Evolutionary conservation across 2,329 filamentous ascomycete genomes (phyloP).

Genomic region (Fusarium acutatum): DNA sequence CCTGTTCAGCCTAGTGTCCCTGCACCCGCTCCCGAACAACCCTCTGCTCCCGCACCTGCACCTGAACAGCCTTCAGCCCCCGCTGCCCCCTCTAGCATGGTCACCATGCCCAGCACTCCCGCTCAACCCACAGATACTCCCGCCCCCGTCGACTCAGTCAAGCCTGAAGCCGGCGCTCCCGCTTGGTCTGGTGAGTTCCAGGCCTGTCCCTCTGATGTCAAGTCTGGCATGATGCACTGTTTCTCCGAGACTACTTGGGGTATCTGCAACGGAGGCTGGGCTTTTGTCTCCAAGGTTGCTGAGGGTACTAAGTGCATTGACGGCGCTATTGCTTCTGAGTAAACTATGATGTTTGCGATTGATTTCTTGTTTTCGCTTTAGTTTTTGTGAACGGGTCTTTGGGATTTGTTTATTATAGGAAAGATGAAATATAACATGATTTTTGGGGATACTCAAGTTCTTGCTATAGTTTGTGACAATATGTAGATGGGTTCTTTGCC

Average conservation of each 20-base stretch:
- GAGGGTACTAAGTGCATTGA: conserved; percentile 32
- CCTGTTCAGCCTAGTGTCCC: not conserved
- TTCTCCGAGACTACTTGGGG: conserved; percentile 29
- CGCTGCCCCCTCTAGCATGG: not conserved
- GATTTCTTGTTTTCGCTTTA: not conserved
- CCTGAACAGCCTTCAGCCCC: not conserved
- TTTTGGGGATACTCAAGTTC: not conserved
- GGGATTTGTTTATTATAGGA: not conserved
- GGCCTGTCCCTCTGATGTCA: conserved; percentile 17
- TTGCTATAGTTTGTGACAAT: not conserved
- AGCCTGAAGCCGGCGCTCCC: not conserved
- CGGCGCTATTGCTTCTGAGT: conserved; percentile 7
- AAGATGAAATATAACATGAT: not conserved
- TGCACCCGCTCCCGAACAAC: not conserved
- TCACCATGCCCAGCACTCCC: not conserved
- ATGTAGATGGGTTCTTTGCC: too few species aligned
- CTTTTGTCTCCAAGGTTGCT: conserved; percentile 27
- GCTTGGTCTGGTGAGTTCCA: conserved; percentile 15
- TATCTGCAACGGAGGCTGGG: conserved; percentile 38
- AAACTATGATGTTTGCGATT: accelerated
- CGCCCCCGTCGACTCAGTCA: not conserved
- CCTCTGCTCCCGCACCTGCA: not conserved
- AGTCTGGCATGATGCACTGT: conserved; percentile 25
- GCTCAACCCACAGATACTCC: not conserved
- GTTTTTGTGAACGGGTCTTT: accelerated